These are phyloP conservation scores for Phytophthora europaea DNA, from an alignment of 352 stramenopile species.

Conservation along the genomic window DNA sequence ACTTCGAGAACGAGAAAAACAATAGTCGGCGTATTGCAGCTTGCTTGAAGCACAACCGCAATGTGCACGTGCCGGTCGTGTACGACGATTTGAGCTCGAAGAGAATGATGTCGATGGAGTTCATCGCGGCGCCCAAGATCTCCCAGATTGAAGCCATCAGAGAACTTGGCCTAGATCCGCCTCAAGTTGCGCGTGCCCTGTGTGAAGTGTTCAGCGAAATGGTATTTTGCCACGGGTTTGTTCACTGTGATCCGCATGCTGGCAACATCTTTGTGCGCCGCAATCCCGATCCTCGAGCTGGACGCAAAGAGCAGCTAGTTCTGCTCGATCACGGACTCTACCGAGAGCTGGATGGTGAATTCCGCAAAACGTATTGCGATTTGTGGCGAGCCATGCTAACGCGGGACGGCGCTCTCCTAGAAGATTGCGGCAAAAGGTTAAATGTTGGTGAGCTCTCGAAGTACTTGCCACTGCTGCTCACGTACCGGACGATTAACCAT, in stretches of 20 bases:
- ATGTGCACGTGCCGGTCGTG: constrained; percentile 87
- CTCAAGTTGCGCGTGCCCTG: constrained; percentile 88
- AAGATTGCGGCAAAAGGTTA: constrained; percentile 63
- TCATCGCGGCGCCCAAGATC: constrained; percentile 96
- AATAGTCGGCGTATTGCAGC: constrained; percentile 79
- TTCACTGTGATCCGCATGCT: constrained; percentile 97
- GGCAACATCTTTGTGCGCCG: constrained; percentile 94
- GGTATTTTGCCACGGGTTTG: constrained; percentile 96
- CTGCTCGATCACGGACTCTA: constrained; percentile 99
- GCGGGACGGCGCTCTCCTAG: constrained; percentile 83
- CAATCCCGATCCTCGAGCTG: constrained; percentile 55
- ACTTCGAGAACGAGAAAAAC: constrained; percentile 88
- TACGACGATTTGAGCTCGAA: constrained; percentile 90
- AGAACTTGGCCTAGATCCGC: constrained; percentile 78
- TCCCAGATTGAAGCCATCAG: constrained; percentile 91
- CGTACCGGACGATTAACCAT: constrained; percentile 81
- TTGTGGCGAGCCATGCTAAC: constrained; percentile 97
- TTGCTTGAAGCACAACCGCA: constrained; percentile 62
- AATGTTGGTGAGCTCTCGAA: constrained; percentile 71
- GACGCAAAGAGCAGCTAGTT: constrained; percentile 92
- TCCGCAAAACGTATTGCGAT: constrained; percentile 95
- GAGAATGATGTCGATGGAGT: constrained; percentile 97
- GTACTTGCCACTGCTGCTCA: constrained; percentile 90
- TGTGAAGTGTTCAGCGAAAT: constrained; percentile 96
- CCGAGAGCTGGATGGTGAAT: constrained; percentile 92